phyloP scores from a whole-genome alignment of 805 yeast genomes.

The Isabelozyma heimii region DNA sequence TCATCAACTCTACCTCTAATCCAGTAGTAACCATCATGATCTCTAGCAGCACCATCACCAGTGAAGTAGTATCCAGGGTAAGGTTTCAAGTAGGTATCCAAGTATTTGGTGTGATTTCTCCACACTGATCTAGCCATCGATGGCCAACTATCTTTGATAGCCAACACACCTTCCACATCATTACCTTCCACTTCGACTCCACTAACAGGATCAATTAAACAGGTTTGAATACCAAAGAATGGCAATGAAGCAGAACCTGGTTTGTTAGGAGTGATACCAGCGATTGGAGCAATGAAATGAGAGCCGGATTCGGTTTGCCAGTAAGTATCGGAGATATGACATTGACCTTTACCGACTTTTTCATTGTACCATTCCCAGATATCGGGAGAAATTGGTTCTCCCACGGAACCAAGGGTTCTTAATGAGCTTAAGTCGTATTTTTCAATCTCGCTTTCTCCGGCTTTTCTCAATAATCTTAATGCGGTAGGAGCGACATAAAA shows the following conservation, averaged over 20 bases:
- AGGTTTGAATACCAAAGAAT: conserved; percentile 93
- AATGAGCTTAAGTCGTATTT: conserved; percentile 79
- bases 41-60: conserved; percentile 99
- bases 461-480: conserved; percentile 83
- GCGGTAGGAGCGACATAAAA: conserved; percentile 99
- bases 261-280: conserved; percentile 92
- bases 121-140: conserved; percentile 97
- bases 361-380: conserved; percentile 98
- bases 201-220: conserved; percentile 86
- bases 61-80: conserved; percentile 94
- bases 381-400: conserved; percentile 98
- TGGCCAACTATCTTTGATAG: conserved; percentile 91
- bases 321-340: conserved; percentile 93
- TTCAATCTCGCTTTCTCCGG: conserved; percentile 81
- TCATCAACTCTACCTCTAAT: conserved; percentile 98
- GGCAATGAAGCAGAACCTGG: conserved; percentile 98
- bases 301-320: conserved; percentile 99
- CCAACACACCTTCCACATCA: conserved; percentile 95
- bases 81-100: conserved; percentile 90
- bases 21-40: conserved; percentile 95
- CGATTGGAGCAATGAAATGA: conserved; percentile 89
- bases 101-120: conserved; percentile 79
- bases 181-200: conserved; percentile 83
- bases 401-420: conserved; percentile 96
- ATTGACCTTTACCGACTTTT: conserved; percentile 82